These are phyloP conservation scores for Arachnopeziza araneosa DNA, from an alignment of 2,329 filamentous ascomycete genomes.

Conservation along the genomic window DNA sequence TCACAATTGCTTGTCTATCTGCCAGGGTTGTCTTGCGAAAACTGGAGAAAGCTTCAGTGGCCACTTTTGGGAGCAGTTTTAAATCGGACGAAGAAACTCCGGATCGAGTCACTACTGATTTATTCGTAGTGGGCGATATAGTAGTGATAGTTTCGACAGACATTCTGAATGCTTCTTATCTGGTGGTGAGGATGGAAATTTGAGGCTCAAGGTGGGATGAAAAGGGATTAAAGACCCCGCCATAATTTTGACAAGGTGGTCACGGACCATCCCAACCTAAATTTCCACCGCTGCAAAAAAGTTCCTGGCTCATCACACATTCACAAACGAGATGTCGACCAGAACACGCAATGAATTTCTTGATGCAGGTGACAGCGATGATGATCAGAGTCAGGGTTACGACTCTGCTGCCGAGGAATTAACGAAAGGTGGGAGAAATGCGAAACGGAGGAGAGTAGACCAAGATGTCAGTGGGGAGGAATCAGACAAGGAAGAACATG, in stretches of 20 bases:
- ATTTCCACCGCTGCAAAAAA: slow-evolving; percentile 6
- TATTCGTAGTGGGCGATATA: slow-evolving; percentile 86
- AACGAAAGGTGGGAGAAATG: slow-evolving; percentile 54
- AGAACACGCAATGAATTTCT: slow-evolving; percentile 71
- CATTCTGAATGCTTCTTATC: slow-evolving; percentile 37
- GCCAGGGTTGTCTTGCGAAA: slow-evolving; percentile 71
- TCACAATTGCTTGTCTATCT: slow-evolving; percentile 74
- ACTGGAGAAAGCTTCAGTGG: slow-evolving; percentile 68
- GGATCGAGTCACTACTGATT: slow-evolving; percentile 73
- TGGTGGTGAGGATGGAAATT: neutral
- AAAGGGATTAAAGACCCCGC: slow-evolving; percentile 4
- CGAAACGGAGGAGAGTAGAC: slow-evolving; percentile 59
- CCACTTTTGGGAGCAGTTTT: slow-evolving; percentile 62
- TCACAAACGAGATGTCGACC: slow-evolving; percentile 48
- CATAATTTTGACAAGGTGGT: neutral
- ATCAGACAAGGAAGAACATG: slow-evolving; percentile 16
- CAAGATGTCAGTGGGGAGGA: slow-evolving; percentile 34
- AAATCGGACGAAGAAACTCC: slow-evolving; percentile 68
- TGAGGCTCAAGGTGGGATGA: slow-evolving; percentile 11
- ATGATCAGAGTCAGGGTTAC: slow-evolving; percentile 46
- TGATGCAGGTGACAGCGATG: slow-evolving; percentile 53
- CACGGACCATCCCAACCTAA: neutral
- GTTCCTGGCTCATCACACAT: slow-evolving; percentile 4
- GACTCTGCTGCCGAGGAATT: slow-evolving; percentile 61
- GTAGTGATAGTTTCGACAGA: slow-evolving; percentile 64